A percentile compares a stretch with the other conserved stretches of the same genome.
Conservation (phyloP, 768 basidiomycete genomes). For the Rhizopogon salebrosus region DNA sequence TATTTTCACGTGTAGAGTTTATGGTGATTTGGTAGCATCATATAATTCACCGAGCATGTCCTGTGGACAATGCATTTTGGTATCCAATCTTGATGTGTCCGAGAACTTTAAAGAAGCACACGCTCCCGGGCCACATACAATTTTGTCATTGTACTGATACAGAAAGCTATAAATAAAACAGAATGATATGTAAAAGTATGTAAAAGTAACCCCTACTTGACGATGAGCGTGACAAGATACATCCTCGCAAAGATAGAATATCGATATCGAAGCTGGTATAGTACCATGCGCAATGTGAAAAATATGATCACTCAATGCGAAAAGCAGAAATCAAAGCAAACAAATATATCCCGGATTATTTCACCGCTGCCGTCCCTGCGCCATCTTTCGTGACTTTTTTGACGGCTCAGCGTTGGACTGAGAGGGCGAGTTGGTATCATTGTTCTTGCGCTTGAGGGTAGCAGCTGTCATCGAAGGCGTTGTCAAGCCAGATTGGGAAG, state of each 20-base stretch:
- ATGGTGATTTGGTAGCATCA: neutral
- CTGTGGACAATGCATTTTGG: neutral
- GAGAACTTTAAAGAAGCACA: neutral
- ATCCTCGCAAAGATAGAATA: slow-evolving; percentile 24
- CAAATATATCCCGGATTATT: slow-evolving; percentile 18
- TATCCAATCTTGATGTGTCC: neutral
- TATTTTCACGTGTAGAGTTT: neutral
- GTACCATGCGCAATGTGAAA: slow-evolving; percentile 9
- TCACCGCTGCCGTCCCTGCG: slow-evolving; percentile 31
- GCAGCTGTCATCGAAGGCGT: slow-evolving; percentile 46
- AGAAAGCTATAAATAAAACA: slow-evolving; percentile 33
- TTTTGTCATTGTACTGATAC: slow-evolving; percentile 25
- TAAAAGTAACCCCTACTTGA: neutral
- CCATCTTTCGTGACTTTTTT: slow-evolving; percentile 52
- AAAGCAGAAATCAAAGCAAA: neutral
- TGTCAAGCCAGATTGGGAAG: slow-evolving; percentile 35
- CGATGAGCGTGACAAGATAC: slow-evolving; percentile 15
- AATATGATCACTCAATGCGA: neutral
- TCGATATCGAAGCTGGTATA: slow-evolving; percentile 6
- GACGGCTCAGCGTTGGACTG: slow-evolving; percentile 41
- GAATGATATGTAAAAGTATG: slow-evolving; percentile 17
- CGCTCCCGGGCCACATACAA: neutral
- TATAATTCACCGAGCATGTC: neutral
- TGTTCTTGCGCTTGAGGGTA: slow-evolving; percentile 52
- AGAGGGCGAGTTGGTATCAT: slow-evolving; percentile 46